Evolutionary conservation across 306 rosid species (phyloP), one percentile per base, ranked within the genome.

Genomic region (Gastrolobium bilobum): DNA sequence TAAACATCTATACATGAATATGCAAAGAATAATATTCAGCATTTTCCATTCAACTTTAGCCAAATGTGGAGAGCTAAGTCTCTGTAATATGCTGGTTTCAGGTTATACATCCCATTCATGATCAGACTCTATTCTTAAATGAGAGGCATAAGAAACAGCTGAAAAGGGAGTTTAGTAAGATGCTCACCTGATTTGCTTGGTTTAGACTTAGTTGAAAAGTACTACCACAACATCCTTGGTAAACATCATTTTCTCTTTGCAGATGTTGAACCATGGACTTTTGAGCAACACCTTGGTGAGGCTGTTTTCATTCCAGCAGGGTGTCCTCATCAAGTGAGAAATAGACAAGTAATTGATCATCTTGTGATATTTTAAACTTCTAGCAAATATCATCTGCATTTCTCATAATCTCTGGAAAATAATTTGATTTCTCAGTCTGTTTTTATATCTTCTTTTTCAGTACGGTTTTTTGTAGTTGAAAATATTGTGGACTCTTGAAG

Each of bases 251-350:
- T 51, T 60, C 70, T 73, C 42, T 15, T 5, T 79, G 77, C 82
- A 91, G 97, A 83, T 54, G 81, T 89, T 47, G 94, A 91, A 77
- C 92, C 97, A 29, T 91, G 97, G 97, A 91, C 92, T 68, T 91
- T 91, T 75, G 91, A 85, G 76, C 97, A 91, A 79, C 75, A 80
- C 79, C 89, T 90, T 80, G 94, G 94, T 43, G 97, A 91, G 84
- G 94, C 94, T 53, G 92, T 91, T 77, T 85, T 91, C 43, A 88
- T 91, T 85, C 94, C 94, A 3, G 88, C 94, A 8, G 94, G 94
- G 67, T 89, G 94, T 79, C 97, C 97, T 67, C 94, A 91, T 78
- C 97, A 91, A 89, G 97, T 91, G 75, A 81, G 97, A 80, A 91
- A 91, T 79, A 84, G 87, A 88, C 90, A 88, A 64, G 94, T 88